phyloP scores from a whole-genome alignment of 176 grass and related monocot genomes.

The Oryza officinalis region DNA sequence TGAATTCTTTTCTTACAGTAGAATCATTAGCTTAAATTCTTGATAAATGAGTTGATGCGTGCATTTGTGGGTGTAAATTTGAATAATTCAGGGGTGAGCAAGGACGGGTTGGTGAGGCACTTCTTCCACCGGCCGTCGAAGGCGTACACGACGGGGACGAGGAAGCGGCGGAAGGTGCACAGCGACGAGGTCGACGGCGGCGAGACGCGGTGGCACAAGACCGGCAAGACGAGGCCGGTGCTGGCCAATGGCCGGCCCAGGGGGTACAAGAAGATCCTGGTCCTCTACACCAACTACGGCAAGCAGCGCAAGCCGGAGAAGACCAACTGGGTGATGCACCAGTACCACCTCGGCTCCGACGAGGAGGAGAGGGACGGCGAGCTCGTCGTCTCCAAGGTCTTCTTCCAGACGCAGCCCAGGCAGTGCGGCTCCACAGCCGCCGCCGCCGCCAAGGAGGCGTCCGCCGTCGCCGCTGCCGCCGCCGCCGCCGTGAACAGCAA shows the following conservation, averaged over 20 bases:
- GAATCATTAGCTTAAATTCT: background rate
- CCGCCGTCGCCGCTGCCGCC: background rate
- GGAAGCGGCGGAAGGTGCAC: conserved; percentile 87
- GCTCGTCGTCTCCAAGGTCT: conserved; percentile 90
- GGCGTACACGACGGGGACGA: conserved; percentile 88
- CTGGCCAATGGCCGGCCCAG: conserved; percentile 38
- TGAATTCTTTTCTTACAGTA: background rate
- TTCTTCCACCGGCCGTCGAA: conserved; percentile 91
- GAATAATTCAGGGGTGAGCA: conserved; percentile 57
- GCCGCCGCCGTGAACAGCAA: background rate
- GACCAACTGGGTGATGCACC: conserved; percentile 97
- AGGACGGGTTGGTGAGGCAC: conserved; percentile 76
- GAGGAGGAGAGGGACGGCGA: conserved; percentile 92
- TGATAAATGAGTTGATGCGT: background rate
- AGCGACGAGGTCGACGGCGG: conserved; percentile 63
- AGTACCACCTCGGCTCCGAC: conserved; percentile 83
- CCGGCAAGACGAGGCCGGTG: conserved; percentile 83
- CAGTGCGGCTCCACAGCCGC: conserved; percentile 45
- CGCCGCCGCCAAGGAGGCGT: background rate
- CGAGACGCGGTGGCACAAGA: conserved; percentile 96
- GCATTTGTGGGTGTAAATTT: background rate
- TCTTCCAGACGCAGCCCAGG: conserved; percentile 92
- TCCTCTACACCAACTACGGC: conserved; percentile 91
- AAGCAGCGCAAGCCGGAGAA: conserved; percentile 94
- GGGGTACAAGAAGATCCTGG: conserved; percentile 91